Conservation (phyloP, 306 rosid species). For the Trifolium repens region DNA sequence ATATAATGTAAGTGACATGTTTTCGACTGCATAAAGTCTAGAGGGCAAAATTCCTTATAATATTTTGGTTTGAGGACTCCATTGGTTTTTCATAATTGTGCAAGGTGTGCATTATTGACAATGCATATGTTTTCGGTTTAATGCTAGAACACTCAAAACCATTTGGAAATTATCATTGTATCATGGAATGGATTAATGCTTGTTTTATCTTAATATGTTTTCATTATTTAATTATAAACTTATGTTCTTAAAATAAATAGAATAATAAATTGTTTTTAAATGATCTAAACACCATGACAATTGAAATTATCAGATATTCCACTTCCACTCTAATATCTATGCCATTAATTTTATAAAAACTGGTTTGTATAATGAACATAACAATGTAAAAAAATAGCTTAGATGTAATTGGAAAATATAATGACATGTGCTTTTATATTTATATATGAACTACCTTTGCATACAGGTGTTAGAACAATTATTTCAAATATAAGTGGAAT, state of each 20-base stretch:
- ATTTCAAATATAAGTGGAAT: background rate
- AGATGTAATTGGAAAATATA: background rate
- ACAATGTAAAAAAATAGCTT: background rate
- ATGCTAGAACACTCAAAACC: too few relatives aligned
- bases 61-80: too few relatives aligned
- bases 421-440: background rate
- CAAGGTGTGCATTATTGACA: too few relatives aligned
- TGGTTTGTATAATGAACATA: background rate
- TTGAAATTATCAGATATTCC: background rate
- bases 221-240: background rate
- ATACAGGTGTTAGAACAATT: background rate
- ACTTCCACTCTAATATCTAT: background rate
- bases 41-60: too few relatives aligned
- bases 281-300: background rate
- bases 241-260: background rate
- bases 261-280: background rate
- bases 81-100: too few relatives aligned
- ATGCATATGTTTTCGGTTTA: too few relatives aligned
- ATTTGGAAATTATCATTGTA: too few relatives aligned
- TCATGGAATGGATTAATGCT: background rate
- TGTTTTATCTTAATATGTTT: background rate
- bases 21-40: too few relatives aligned
- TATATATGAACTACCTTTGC: background rate
- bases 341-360: background rate
- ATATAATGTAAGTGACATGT: too few relatives aligned